Evolutionary conservation across 495 filamentous ascomycete genomes (phyloP), one percentile per base, ranked within the genome.

Genomic region (Corynascus novoguineensis): DNA sequence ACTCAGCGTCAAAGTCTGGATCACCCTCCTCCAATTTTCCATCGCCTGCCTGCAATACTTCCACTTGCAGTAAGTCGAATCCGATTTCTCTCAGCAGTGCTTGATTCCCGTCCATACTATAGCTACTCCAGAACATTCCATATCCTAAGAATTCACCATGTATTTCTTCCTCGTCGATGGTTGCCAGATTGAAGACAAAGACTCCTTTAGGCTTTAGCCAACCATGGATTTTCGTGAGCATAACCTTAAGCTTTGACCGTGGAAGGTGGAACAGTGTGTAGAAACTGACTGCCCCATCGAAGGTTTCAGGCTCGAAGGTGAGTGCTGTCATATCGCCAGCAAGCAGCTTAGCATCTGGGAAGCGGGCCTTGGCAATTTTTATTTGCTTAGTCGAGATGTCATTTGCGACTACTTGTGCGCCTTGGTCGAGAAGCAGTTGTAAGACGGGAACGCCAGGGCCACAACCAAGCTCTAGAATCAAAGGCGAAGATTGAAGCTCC

Each of bases 251-350:
- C 24, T 47, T n/a, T 6, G 24, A 11, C 15, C 44, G 44, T n/a
- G 44, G 44, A 1, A 47, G 44, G 24, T 47, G 44, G 9, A 31
- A 31, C 3, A 47, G 15, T 11, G 25, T 47, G 24, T n/a, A 47
- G 44, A 47, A 47, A n/a, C 25, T 31, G 44, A 47, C 44, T 2
- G 19, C 44, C 12, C 44, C 44, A n/a, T 47, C 44, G 25, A 47
- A 47, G 25, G 12, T 47, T 5, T 2, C 44, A 2, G 44, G 44
- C 25, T 47, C 44, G n/a, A 47, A 47, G 14, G 44, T 3, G 4
- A 47, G 44, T 1, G 44, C 44, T 6, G 44, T 31, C 44, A 31
- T 31, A 27, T 47, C 44, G 44, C 44, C 44, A 6, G 14, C 1
- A 21, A 47, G 1, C 21, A 47, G 11, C 24, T 2, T 4, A 11